Percentiles rank a stretch among this genome's conserved stretches.
Conservation (phyloP, 805 yeast species). For the Candida incommunis region DNA sequence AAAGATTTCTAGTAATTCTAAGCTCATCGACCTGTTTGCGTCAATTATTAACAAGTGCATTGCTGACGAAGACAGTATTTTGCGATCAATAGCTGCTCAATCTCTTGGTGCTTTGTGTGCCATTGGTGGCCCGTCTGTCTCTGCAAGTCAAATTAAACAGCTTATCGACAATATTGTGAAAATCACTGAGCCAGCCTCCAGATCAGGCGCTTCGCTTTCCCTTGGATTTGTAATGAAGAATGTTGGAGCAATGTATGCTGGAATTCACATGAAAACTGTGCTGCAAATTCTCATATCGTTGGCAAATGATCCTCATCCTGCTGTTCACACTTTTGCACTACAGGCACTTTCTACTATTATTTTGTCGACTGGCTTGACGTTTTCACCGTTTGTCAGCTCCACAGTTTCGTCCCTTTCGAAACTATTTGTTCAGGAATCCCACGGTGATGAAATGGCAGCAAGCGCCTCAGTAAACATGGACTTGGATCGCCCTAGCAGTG, state of each 20-base stretch:
- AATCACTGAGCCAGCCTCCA: conserved; percentile 45
- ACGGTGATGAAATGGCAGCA: conserved; percentile 31
- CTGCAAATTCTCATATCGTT: conserved; percentile 46
- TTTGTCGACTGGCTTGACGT: conserved; percentile 38
- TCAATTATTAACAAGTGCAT: conserved; percentile 4
- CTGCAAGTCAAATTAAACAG: conserved; percentile 32
- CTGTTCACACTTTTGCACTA: conserved; percentile 62
- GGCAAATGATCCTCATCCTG: conserved; percentile 69
- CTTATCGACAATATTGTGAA: conserved; percentile 52
- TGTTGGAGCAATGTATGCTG: conserved; percentile 23
- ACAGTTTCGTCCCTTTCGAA: conserved; percentile 28
- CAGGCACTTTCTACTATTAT: conserved; percentile 43
- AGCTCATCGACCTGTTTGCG: conserved; percentile 8
- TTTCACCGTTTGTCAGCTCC: conserved; percentile 28
- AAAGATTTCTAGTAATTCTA: conserved; percentile 4
- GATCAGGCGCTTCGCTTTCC: conserved; percentile 43
- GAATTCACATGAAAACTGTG: conserved; percentile 28
- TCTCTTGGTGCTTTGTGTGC: conserved; percentile 39
- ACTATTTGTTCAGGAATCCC: conserved; percentile 33
- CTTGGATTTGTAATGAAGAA: conserved; percentile 34
- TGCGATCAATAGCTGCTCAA: conserved; percentile 38
- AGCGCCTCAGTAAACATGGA: conserved; percentile 37
- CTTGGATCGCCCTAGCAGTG: conserved; percentile 30
- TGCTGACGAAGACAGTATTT: conserved; percentile 21
- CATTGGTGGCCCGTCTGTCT: conserved; percentile 15